Evolutionary conservation across 140 eudicot genomes (phyloP), one percentile per base, ranked within the genome.

Genomic region (Ambrosia hybrid): DNA sequence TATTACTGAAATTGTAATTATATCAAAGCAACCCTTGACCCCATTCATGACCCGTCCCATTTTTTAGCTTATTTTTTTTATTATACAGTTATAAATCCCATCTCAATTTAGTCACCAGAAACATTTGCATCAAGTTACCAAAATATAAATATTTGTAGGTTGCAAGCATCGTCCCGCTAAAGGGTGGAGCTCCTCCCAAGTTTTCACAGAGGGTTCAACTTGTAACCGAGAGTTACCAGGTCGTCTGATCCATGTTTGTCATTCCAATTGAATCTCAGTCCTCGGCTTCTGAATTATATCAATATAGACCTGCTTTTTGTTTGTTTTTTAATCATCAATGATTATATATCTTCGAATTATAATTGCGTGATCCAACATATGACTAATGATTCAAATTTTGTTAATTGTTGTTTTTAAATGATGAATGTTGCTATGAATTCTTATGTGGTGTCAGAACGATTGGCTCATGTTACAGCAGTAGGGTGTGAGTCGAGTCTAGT

Each of bases 221-320:
- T 8, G 74, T 85, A 66, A 86, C 99, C 0, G 97, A 94, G 66
- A 88, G 79, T 70, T 94, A 88, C 85, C 96, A 94, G 83, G 88
- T 94, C 48, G 92, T 88, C 57, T 94, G 85, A 92, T 72, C 33
- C 68, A 55, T 39, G 72, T 70, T 63, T 55, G 51, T 43, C 58
- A 62, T 70, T 53, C 39, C 52, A 62, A 70, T 34, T 2, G 62
- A 68, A 38, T 70, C 68, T 70, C 61, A 17, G 53, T 63, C 43
- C 3, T 14, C 38, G 64, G 38, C 49, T 65, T 57, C 38, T 48
- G 63, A 59, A 55, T 75, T 15, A 39, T 39, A 41, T 55, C 59
- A 34, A 13, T 51, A 66, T 30, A 26, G 67, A 66, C 68, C 13
- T 16, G 9, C 43, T 65, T 16, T 65, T 65, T 65, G 68, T 63